Conservation (phyloP, 208 protist genomes). For the Leptomonas pyrrhocoris region DNA sequence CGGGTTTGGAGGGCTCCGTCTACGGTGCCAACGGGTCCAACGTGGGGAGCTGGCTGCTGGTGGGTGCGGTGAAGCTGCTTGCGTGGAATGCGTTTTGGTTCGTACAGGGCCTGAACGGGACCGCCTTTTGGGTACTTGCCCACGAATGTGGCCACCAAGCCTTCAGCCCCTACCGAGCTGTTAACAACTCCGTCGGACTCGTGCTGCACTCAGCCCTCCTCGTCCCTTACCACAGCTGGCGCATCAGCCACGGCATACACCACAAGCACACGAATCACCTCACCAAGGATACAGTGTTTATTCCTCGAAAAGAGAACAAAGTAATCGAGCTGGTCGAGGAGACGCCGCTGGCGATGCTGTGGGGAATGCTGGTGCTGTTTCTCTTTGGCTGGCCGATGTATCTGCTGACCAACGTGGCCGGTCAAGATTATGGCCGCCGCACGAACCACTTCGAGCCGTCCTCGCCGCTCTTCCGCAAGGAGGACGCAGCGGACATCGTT, state of each 20-base stretch:
- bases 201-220: slow-evolving; percentile 88
- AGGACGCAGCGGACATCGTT: slow-evolving; percentile 70
- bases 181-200: slow-evolving; percentile 92
- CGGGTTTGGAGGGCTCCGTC: slow-evolving; percentile 26
- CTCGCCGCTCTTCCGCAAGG: slow-evolving; percentile 81
- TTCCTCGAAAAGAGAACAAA: slow-evolving; percentile 63
- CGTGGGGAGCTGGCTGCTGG: slow-evolving; percentile 19
- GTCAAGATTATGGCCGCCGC: slow-evolving; percentile 72
- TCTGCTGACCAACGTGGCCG: slow-evolving; percentile 80
- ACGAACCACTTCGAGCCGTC: slow-evolving; percentile 86
- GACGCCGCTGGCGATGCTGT: slow-evolving; percentile 61
- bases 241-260: slow-evolving; percentile 92
- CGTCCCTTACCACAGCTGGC: slow-evolving; percentile 94
- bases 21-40: slow-evolving; percentile 9
- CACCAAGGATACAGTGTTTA: slow-evolving; percentile 89
- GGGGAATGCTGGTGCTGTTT: slow-evolving; percentile 66
- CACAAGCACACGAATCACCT: slow-evolving; percentile 96
- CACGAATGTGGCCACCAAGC: slow-evolving; percentile 96
- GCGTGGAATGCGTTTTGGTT: slow-evolving; percentile 82
- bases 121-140: slow-evolving; percentile 93
- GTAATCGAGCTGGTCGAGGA: slow-evolving; percentile 77
- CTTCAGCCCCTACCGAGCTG: slow-evolving; percentile 70
- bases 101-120: slow-evolving; percentile 84
- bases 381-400: slow-evolving; percentile 91
- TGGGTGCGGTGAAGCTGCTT: slow-evolving; percentile 39